These are phyloP conservation scores for Uronychia binucleata DNA, from an alignment of 73 alveolate species.

Conservation along the genomic window DNA sequence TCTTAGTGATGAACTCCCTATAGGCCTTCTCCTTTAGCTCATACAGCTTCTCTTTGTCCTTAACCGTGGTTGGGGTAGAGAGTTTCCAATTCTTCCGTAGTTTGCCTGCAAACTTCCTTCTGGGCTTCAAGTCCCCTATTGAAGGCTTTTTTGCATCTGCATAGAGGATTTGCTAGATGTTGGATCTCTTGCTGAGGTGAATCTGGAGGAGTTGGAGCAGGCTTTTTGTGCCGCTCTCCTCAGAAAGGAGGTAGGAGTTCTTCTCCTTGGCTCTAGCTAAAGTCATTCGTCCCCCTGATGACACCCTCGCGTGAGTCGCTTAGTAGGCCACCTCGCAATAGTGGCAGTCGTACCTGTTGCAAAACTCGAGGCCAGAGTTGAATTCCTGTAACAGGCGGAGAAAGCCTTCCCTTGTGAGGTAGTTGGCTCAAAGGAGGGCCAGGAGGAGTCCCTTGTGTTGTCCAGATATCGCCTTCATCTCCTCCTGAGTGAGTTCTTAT, in stretches of 20 bases:
- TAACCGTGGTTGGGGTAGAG: slow-evolving; percentile 23
- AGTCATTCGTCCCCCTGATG: not conserved
- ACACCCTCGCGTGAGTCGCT: slow-evolving; percentile 10
- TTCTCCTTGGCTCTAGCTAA: not conserved
- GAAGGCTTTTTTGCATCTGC: not conserved
- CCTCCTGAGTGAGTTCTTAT: not conserved
- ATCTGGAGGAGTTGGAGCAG: slow-evolving; percentile 24
- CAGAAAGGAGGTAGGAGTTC: not conserved
- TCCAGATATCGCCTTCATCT: not conserved
- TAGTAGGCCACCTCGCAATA: slow-evolving; percentile 46
- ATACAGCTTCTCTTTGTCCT: slow-evolving; percentile 47
- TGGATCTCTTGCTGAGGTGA: slow-evolving; percentile 28
- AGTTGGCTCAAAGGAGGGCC: slow-evolving; percentile 33
- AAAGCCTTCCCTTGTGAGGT: slow-evolving; percentile 23
- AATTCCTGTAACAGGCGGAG: slow-evolving; percentile 37
- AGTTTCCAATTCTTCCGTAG: slow-evolving; percentile 13
- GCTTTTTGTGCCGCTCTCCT: slow-evolving; percentile 15
- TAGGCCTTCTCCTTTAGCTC: slow-evolving; percentile 43
- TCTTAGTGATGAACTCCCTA: slow-evolving; percentile 20
- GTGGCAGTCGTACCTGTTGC: slow-evolving; percentile 27
- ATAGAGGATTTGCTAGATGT: not conserved
- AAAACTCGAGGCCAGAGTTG: slow-evolving; percentile 15
- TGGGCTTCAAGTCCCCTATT: not conserved
- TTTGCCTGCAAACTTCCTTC: not conserved
- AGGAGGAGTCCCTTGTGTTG: slow-evolving; percentile 26